Evolutionary conservation across 495 filamentous ascomycete species (phyloP), one percentile per base, ranked within the genome.

Genomic region (Penicillium cosmopolitanum): DNA sequence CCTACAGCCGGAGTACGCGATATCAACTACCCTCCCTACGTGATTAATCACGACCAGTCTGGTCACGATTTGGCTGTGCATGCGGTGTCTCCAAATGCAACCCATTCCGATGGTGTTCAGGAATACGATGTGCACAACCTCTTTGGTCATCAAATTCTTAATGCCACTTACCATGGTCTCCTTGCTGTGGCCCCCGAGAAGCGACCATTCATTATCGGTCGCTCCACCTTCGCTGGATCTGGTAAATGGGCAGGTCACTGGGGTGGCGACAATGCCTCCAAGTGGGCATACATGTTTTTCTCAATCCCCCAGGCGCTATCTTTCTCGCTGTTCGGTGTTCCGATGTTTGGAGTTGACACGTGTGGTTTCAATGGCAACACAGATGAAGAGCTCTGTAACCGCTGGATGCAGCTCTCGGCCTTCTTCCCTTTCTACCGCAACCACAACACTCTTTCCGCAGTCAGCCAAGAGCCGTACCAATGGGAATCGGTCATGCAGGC

Each of bases 371-470:
- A 76, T 25, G 84, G 84, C 31, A 91, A 95, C 63, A 76, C 81
- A 0, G 85, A 88, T 59, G 80, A 84, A 60, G 90, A 95, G 68
- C 83, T 96, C 11, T 96, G 92, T 68, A 84, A 84, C 54, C 83
- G 92, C 8, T 96, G 92, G 92, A 94, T 93, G 90, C 87, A 91
- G 70, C 81, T 96, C 1, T 82, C 79, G 1, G 91, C 91, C 19
- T 95, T 96, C 78, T 92, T 93, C 77, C 89, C 91, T 5, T 96
- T 95, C 76, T 96, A 93, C 71, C 83, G 90, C 4, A 94, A 94
- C 71, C 91, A 96, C 76, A 93, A 94, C 67, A 77, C 75, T 3
- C 74, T 88, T 18, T 77, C 77, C 2, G 82, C 87, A 18, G 80
- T 80, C 53, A 61, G 81, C 0, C 92, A 96, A 68, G 92, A 96